phyloP scores from a whole-genome alignment of 306 rosid species.

The Cicer cuneatum region DNA sequence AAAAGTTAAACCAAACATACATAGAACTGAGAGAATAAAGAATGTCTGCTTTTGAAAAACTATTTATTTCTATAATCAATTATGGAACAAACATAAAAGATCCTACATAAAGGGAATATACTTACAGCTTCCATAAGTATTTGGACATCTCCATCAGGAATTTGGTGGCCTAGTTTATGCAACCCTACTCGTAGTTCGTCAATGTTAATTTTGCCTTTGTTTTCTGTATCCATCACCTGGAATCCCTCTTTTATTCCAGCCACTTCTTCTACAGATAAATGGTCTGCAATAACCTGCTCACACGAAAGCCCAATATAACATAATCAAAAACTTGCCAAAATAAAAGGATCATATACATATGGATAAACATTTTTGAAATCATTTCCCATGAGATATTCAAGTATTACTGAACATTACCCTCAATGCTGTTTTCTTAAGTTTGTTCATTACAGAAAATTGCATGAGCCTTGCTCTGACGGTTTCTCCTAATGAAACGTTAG shows the following conservation, averaged over 20 bases:
- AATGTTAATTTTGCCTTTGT: constrained; percentile 69
- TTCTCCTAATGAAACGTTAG: constrained; percentile 90
- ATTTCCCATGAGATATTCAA: constrained; percentile 21
- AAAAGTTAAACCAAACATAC: not conserved
- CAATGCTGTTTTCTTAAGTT: constrained; percentile 93
- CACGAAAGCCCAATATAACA: constrained; percentile 41
- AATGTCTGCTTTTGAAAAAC: constrained; percentile 33
- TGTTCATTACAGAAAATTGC: constrained; percentile 97
- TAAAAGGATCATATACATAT: not conserved
- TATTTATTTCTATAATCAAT: constrained; percentile 23
- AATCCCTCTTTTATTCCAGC: constrained; percentile 92
- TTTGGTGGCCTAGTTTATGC: constrained; percentile 85
- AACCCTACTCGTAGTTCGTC: constrained; percentile 82
- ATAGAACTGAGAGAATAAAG: constrained; percentile 14
- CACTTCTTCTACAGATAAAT: constrained; percentile 83
- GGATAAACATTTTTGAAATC: constrained; percentile 28
- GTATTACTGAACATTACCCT: constrained; percentile 65
- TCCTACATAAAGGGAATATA: constrained; percentile 30
- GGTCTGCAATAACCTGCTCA: constrained; percentile 85
- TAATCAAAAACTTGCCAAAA: constrained; percentile 4
- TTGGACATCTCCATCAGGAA: constrained; percentile 79
- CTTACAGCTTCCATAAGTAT: constrained; percentile 93
- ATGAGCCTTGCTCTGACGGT: constrained; percentile 85
- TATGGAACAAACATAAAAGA: constrained; percentile 18
- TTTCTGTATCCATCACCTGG: constrained; percentile 68